Evolutionary conservation across 1,139 yeast genomes (phyloP), one percentile per base, ranked within the genome.

Genomic region (Saccharomyces hybrid): DNA sequence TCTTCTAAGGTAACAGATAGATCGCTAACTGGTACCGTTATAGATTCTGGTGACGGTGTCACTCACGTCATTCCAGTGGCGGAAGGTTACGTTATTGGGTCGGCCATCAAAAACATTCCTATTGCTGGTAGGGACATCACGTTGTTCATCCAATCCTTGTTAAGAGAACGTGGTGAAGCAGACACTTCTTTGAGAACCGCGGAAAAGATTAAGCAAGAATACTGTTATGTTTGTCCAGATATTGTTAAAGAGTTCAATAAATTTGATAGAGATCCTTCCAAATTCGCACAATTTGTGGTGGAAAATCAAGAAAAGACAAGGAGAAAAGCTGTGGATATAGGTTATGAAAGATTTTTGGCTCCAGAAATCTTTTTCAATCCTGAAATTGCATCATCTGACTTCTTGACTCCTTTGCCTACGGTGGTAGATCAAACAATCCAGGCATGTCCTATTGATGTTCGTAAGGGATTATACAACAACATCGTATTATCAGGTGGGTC

Each of bases 1-100:
- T 88, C 97, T 9, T 84, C 96, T 34, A 93, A 93, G 71, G 98
- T 90, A 42, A 86, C 86, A 58, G 99, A 93, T 68, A 83, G 98
- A 72, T 89, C 98, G 1, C 78, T 93, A 64, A 93, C 99, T 14
- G 99, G 99, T 72, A 93, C 99, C 0, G 99, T 93, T 57, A 91
- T 93, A 66, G 99, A 93, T 71, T 86, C 96, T 5, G 99, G 97
- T 73, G 97, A 89, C 68, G 97, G 97, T 76, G 97, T 93, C 2
- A 93, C 99, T 8, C 99, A 93, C 72, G 99, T 93, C 53, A 93
- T 95, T 58, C 99, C 99, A 11, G 99, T 93, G 46, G 99, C 99
- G 23, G 99, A 93, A 74, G 99, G 99, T 54, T 93, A 93, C 69
- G 99, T 95, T 47, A 93, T 93, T 70, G 99, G 98, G 6, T 84